phyloP scores from a whole-genome alignment of 768 basidiomycete species.

The Mycena albidolilacea region DNA sequence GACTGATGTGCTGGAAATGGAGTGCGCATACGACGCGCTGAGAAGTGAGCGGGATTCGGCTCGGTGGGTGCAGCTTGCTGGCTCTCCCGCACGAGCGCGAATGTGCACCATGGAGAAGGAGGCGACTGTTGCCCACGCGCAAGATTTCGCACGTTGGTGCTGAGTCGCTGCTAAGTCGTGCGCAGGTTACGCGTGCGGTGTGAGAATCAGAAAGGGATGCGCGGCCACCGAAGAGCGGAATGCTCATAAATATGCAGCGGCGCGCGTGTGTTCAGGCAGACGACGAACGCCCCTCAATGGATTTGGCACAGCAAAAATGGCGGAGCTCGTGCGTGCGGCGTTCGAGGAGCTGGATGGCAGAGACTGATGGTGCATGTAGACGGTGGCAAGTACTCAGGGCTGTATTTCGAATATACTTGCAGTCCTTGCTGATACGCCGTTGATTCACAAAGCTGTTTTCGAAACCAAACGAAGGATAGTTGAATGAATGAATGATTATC shows the following conservation, averaged over 20 bases:
- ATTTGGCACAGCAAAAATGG: too few relatives aligned
- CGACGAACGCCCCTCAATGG: too few relatives aligned
- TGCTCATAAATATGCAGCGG: neutral
- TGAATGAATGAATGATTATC: too few relatives aligned
- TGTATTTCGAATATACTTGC: too few relatives aligned
- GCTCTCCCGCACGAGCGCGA: neutral
- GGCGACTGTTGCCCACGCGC: neutral
- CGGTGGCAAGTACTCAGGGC: too few relatives aligned
- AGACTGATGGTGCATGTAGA: too few relatives aligned
- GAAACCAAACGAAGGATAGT: too few relatives aligned
- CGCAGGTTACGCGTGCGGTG: slow-evolving; percentile 1
- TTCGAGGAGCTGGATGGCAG: too few relatives aligned
- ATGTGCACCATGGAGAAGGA: neutral
- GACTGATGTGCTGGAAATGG: neutral
- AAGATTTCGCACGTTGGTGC: neutral
- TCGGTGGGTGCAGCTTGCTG: neutral
- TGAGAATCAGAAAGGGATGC: neutral
- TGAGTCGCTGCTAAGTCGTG: neutral
- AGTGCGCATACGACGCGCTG: neutral
- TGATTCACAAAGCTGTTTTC: too few relatives aligned
- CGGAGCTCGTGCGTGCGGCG: too few relatives aligned
- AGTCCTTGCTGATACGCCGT: too few relatives aligned
- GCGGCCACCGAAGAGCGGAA: neutral
- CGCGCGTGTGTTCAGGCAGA: neutral
- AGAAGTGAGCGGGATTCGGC: neutral